Percentiles rank a stretch among this genome's conserved stretches.
These are phyloP conservation scores for Parietaria judaica DNA, from an alignment of 306 rosid species.

Conservation along the genomic window DNA sequence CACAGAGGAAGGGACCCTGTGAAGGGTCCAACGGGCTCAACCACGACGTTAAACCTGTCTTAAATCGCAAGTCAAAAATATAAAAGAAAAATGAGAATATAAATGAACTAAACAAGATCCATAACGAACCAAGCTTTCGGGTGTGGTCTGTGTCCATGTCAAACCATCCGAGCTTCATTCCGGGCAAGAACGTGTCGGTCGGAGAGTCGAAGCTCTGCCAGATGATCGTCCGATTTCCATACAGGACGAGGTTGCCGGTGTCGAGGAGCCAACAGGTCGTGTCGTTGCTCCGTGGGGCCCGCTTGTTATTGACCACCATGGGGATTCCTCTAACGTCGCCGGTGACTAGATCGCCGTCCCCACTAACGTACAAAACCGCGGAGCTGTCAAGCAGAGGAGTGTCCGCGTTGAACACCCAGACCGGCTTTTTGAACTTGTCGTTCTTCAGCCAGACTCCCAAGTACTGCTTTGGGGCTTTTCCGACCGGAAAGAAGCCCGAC, in stretches of 20 bases:
- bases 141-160: constrained; percentile 7
- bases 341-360: constrained; percentile 14
- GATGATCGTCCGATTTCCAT: background rate
- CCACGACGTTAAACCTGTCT: constrained; percentile 12
- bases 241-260: constrained; percentile 15
- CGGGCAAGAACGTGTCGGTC: constrained; percentile 17
- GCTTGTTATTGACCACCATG: background rate
- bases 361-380: constrained; percentile 5
- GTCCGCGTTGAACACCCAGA: constrained; percentile 23
- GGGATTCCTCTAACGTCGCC: constrained; percentile 3
- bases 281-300: background rate
- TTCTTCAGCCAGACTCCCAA: constrained; percentile 27
- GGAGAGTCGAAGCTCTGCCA: constrained; percentile 22
- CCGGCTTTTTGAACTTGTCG: constrained; percentile 16
- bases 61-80: too few species aligned
- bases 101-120: too few species aligned
- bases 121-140: background rate
- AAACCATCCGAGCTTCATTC: constrained; percentile 19
- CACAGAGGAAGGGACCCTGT: constrained; percentile 1
- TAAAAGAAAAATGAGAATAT: too few species aligned
- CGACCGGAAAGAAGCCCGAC: constrained; percentile 18
- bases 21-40: constrained; percentile 8
- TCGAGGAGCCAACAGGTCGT: constrained; percentile 12
- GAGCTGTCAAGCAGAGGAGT: constrained; percentile 5
- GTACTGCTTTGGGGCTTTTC: background rate